Evolutionary conservation across 73 alveolate species (phyloP).

Genomic region (Paramecium biaurelia): DNA sequence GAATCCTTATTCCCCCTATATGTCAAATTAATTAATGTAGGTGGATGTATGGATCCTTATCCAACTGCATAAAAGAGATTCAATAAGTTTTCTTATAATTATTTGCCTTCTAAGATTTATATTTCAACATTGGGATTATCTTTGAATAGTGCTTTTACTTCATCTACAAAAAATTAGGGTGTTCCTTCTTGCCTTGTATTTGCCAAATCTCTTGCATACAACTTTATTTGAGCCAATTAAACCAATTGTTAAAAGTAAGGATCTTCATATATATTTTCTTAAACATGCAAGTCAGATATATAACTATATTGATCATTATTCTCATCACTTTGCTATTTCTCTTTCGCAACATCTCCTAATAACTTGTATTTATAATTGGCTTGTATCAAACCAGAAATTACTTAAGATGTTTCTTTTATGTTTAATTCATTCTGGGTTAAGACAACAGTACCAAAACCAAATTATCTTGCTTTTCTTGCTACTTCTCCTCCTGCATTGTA

Average conservation of each 20-base stretch:
- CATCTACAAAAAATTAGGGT: conserved; percentile 77
- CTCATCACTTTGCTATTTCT: not conserved
- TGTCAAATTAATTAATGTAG: conserved; percentile 74
- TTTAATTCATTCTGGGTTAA: not conserved
- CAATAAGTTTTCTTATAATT: conserved; percentile 67
- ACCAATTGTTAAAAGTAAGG: conserved; percentile 14
- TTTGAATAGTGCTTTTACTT: conserved; percentile 65
- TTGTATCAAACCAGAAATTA: conserved; percentile 20
- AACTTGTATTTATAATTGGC: conserved; percentile 12
- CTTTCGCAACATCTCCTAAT: not conserved
- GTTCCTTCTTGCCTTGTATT: conserved; percentile 82
- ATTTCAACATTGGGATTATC: conserved; percentile 58
- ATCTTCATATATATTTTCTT: conserved; percentile 6
- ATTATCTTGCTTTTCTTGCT: not conserved
- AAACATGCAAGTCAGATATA: conserved; percentile 17
- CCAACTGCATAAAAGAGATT: conserved; percentile 85
- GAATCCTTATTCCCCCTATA: conserved; percentile 74
- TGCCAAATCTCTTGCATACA: conserved; percentile 80
- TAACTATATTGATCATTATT: not conserved
- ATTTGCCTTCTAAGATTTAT: conserved; percentile 77
- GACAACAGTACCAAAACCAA: conserved; percentile 8
- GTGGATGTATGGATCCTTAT: conserved; percentile 77
- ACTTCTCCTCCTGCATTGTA: conserved; percentile 23
- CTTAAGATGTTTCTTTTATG: not conserved
- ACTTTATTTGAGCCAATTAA: conserved; percentile 66